Conservation (phyloP, 1,284 basidiomycete genomes). For the Fomitiporia mediterranea region DNA sequence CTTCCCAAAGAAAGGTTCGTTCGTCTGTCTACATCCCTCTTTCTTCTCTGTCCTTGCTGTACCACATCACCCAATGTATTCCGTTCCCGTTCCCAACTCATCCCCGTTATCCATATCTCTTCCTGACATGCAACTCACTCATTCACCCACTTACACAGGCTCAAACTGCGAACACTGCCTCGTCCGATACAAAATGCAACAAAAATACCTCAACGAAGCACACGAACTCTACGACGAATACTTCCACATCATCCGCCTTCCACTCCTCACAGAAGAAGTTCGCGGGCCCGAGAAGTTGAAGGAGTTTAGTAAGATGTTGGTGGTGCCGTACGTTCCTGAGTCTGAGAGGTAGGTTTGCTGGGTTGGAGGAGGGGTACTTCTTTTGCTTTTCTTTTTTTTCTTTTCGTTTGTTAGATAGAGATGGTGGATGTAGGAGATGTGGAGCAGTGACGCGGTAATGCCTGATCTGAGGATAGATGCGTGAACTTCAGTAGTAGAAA, state of each 20-base stretch:
- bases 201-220: slow-evolving; percentile 92
- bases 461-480: too few species aligned
- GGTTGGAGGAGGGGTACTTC: too few species aligned
- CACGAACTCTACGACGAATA: slow-evolving; percentile 96
- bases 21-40: neutral
- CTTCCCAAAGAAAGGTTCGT: slow-evolving; percentile 85
- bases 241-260: slow-evolving; percentile 92
- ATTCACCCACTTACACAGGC: slow-evolving; percentile 37
- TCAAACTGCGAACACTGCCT: slow-evolving; percentile 95
- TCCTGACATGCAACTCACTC: neutral
- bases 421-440: too few species aligned
- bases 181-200: slow-evolving; percentile 96
- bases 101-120: neutral
- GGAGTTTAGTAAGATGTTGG: slow-evolving; percentile 85
- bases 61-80: neutral
- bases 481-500: too few species aligned
- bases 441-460: too few species aligned
- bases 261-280: slow-evolving; percentile 94
- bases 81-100: too few species aligned
- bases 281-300: slow-evolving; percentile 91
- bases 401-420: too few species aligned
- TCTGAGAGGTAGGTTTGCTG: slow-evolving; percentile 15
- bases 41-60: neutral
- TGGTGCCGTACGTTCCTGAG: slow-evolving; percentile 51
- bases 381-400: too few species aligned